A percentile compares a stretch with the other conserved stretches of the same genome.
Evolutionary conservation across 208 protist genomes (phyloP).

Genomic region (Acanthamoeba culbertsoni): DNA sequence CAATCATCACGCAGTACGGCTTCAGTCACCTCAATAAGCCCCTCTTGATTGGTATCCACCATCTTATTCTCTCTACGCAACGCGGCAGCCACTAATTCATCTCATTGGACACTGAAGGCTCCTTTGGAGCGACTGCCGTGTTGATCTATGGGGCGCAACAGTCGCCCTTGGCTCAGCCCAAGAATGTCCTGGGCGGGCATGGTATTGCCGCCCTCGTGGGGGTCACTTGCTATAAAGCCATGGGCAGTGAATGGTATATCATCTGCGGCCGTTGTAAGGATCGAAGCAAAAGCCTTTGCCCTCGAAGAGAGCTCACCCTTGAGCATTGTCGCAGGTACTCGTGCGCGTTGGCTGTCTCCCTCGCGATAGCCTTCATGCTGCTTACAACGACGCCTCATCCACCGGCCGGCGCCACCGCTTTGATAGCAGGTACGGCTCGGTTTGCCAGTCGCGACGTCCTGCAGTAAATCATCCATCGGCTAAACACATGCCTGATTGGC

Average conservation of each 20-base stretch:
- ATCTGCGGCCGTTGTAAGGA: background rate
- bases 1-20: conserved; percentile 50
- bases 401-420: background rate
- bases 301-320: background rate
- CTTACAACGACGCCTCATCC: conserved; percentile 15
- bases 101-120: background rate
- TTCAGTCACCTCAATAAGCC: background rate
- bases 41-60: background rate
- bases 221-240: conserved; percentile 27
- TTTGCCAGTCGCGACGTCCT: no score
- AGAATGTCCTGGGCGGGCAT: conserved; percentile 24
- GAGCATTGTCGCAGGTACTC: background rate
- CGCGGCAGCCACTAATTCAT: background rate
- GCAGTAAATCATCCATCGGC: background rate
- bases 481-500: background rate
- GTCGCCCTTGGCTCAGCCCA: conserved; percentile 30
- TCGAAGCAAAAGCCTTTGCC: background rate
- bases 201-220: conserved; percentile 19
- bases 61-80: background rate
- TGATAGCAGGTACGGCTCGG: background rate
- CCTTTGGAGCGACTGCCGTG: background rate
- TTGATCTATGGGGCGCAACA: conserved; percentile 24
- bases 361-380: conserved; percentile 9
- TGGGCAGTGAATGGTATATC: background rate
- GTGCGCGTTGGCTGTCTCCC: conserved; percentile 21